Evolutionary conservation across 2,329 filamentous ascomycete genomes (phyloP), one percentile per base, ranked within the genome.

Genomic region (Sclerotinia trifoliorum): DNA sequence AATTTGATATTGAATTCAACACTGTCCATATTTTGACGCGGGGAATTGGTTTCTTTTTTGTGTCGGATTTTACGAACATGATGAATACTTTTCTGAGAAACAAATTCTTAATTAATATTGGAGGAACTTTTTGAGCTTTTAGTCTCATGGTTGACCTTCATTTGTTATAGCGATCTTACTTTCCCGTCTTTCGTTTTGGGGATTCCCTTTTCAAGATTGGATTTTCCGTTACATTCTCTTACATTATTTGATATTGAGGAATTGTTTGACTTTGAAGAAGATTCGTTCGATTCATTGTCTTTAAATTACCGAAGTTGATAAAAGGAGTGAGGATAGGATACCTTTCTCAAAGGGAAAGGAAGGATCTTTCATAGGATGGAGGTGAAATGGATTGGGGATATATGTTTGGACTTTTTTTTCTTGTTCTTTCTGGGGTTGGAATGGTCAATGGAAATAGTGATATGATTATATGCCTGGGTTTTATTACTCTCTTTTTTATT

Each of bases 1-100:
- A 76, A 77, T 78, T 78, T 77, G 77, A 78, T 75, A 78, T 78
- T 78, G 77, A 75, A 77, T 78, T 78, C 76, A 70, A 75, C 71
- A 58, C 69, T 77, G 76, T 78, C 76, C 73, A 78, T 77, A 77
- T 77, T 75, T 60, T 13, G 55, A 56, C 44, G 19, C 62, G 35
- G 17, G 51, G 51, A 56, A 32, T 65, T 26, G 60, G 19, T 42
- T 70, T 70, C 64, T 70, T 74, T 74, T 71, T 71, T 63, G 46
- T 49, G 32, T 32, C 32, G 15, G 21, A 7, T 51, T 39, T 72
- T 73, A 77, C 72, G 75, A 76, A 73, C 72, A 76, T 73, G 74
- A 76, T 67, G 74, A 77, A 66, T 66, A 68, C 55, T 54, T 57
- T 68, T 68, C 60, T 60, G 56, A 42, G 56, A 62, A 62, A 39